Percentiles rank a stretch among this genome's conserved stretches.
phyloP scores from a whole-genome alignment of 2,329 filamentous ascomycete species.

The Fusarium nodosum region DNA sequence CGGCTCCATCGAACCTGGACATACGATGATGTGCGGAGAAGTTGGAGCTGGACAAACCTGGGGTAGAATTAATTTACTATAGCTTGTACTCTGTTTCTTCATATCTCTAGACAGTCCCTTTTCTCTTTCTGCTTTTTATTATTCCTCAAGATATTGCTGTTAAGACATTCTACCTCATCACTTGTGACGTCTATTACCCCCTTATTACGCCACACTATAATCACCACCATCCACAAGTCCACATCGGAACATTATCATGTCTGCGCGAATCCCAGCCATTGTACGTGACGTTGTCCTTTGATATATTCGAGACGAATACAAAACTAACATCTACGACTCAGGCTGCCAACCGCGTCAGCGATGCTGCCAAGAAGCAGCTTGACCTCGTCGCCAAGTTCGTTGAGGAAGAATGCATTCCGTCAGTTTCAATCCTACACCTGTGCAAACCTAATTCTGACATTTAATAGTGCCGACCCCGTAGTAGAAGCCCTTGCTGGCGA shows the following conservation, averaged over 20 bases:
- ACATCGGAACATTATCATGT: conserved; percentile 45
- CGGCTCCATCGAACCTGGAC: conserved; percentile 39
- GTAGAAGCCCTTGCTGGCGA: conserved; percentile 83
- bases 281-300: conserved; percentile 40
- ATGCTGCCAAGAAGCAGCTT: conserved; percentile 84
- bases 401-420: conserved; percentile 92
- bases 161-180: neutral
- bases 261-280: conserved; percentile 53
- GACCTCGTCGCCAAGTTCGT: conserved; percentile 96
- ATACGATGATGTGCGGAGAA: conserved; percentile 50
- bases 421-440: conserved; percentile 50
- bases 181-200: conserved; percentile 18
- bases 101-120: conserved; percentile 15
- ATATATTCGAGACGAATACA: neutral
- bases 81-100: conserved; percentile 21
- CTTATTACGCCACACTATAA: conserved; percentile 4
- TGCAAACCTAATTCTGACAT: conserved; percentile 19
- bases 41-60: conserved; percentile 38
- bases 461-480: conserved; percentile 78
- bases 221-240: conserved; percentile 20
- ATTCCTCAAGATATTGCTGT: conserved; percentile 3
- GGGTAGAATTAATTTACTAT: conserved; percentile 31
- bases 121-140: neutral
- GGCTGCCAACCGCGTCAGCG: conserved; percentile 76
- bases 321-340: conserved; percentile 44